Base-by-base conservation (phyloP, 176 grass and related monocot species). In the Eremochloa ophiuroides region DNA sequence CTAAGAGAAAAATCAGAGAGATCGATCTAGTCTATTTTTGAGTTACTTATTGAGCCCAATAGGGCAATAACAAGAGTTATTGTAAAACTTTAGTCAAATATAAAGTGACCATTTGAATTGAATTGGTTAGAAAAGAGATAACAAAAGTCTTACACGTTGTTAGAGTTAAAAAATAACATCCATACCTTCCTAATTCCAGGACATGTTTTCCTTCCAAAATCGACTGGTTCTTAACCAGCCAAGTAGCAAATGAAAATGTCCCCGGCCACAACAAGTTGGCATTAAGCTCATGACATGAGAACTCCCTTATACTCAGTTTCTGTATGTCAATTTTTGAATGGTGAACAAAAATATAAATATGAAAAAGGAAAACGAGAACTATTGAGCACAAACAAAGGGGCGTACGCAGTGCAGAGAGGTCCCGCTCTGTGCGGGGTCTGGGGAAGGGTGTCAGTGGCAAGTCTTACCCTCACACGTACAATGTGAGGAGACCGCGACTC, bases 181-280 rank as follows among this genome's bases (percentile, higher is more conserved):
- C 74, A 55, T 94, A 94, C 94, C 94, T 97, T 85, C 95, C 95
- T 67, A 98, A 62, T 89, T 98, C 92, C 44, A 98, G 55, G 82
- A 98, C 80, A 28, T 76, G 84, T 18, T 46, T 68, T 5, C 82
- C 83, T 13, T 76, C 75, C 46, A 98, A 74, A 83, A 98, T 66
- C 17, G 90, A 89, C 50, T 69, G 62, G 71, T 98, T 82, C 71
- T 86, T 71, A 50, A 85, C 83, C 26, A 98, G 74, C 95, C 95
- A 98, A 38, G 83, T 71, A 44, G 81, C 75, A 89, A 98, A 98
- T 44, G 77, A 81, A 82, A 95, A 95, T n/a, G 88, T 91, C 33
- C 95, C 95, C 9, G 95, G 92, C 95, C 90, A 98, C 62, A 98
- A 79, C 39, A 93, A 73, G 87, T 98, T 95, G 82, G 95, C 95